Evolutionary conservation across 257 asterid genomes (phyloP), one percentile per base, ranked within the genome.

Genomic region (Avicennia marina): DNA sequence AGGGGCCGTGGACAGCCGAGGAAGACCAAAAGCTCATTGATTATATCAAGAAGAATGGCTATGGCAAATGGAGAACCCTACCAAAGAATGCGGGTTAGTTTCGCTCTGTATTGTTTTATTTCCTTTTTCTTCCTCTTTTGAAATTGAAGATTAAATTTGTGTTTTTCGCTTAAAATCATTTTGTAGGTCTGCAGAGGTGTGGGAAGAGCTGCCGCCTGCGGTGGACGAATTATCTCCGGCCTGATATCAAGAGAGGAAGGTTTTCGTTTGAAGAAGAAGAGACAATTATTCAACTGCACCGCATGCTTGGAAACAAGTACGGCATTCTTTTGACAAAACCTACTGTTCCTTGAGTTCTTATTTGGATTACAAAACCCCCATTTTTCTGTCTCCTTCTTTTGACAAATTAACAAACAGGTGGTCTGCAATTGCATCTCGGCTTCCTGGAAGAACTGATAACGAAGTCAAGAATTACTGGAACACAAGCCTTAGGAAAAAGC

Each of bases 391-490:
- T 8, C n/a, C 4, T 17, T 25, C 7, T 16, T 10, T 8, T 49
- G 8, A 12, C 33, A 12, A 2, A 1, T 25, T 32, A 5, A 13
- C 10, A 5, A 22, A 2, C 16, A 84, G 94, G 64, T 84, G 94
- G 94, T 84, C 94, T 7, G 77, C 78, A 6, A 84, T 84, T 20
- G 94, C 94, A 31, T 82, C 79, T 22, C 75, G 84, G 0, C 74
- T 84, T 43, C 89, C 93, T 0, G 91, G 91, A 20, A 75, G 91
- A 60, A 79, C 91, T 0, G 91, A 83, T 16, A 83, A 83, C 1
- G 93, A 80, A 42, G 77, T 83, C 42, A 83, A 83, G 56, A 83
- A 83, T 10, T 83, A 77, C 8, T 83, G 91, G 91, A 83, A 83
- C 63, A 80, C 89, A 2, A 84, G 75, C 56, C 78, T 83, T 10